These are phyloP conservation scores for Herpetomonas samuelpessoai DNA, from an alignment of 208 protist genomes.

Conservation along the genomic window DNA sequence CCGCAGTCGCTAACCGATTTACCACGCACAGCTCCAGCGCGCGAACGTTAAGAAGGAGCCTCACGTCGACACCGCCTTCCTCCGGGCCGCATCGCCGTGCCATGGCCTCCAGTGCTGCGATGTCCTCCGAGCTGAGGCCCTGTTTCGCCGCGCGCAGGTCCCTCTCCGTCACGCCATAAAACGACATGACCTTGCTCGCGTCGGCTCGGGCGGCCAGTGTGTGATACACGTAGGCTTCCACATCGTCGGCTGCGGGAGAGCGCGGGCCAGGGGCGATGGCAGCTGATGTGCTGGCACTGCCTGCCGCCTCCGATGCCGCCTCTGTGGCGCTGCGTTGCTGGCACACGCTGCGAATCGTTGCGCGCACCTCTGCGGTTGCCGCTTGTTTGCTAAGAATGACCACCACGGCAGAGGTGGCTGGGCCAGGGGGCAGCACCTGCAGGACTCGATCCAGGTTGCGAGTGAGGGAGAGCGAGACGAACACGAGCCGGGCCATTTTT, in stretches of 20 bases:
- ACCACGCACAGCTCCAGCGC: slow-evolving; percentile 57
- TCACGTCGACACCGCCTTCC: slow-evolving; percentile 10
- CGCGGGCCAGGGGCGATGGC: not conserved
- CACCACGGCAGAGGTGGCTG: slow-evolving; percentile 42
- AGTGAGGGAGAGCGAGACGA: slow-evolving; percentile 51
- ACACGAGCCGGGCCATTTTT: slow-evolving; percentile 40
- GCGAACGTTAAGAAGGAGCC: slow-evolving; percentile 25
- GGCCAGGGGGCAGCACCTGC: slow-evolving; percentile 41
- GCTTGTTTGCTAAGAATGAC: slow-evolving; percentile 25
- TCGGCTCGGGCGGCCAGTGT: slow-evolving; percentile 13
- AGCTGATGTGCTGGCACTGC: not conserved
- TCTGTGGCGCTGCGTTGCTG: not conserved
- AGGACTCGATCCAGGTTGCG: slow-evolving; percentile 63
- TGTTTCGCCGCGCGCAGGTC: slow-evolving; percentile 20
- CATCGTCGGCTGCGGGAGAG: not conserved
- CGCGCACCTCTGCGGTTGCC: not conserved
- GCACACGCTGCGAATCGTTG: not conserved
- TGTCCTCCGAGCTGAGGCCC: slow-evolving; percentile 5
- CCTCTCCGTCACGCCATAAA: slow-evolving; percentile 25
- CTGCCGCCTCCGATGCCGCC: too few relatives aligned
- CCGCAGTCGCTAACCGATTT: slow-evolving; percentile 42
- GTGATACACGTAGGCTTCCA: not conserved
- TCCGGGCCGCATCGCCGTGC: slow-evolving; percentile 10
- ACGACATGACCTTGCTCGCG: slow-evolving; percentile 11
- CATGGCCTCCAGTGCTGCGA: slow-evolving; percentile 4